Base-by-base conservation (phyloP, 768 basidiomycete genomes). In the Pulveroboletus ravenelii region DNA sequence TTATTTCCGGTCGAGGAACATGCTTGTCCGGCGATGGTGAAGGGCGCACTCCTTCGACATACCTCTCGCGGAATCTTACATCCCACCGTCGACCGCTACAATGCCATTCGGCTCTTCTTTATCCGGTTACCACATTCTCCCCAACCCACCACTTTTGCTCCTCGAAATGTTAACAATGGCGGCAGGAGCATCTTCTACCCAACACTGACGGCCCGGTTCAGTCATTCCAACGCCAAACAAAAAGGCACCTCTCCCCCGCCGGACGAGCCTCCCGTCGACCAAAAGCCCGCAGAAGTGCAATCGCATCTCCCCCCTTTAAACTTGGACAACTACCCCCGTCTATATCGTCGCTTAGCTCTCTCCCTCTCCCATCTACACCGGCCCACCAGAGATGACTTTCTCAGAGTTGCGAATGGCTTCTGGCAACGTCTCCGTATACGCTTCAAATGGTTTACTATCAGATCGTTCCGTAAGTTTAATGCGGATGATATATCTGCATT, bases 381-480 rank as follows among this genome's bases (percentile, higher is more conserved):
- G 34, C 95, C 93, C 1, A 89, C 91, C 0, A 81, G 85, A 38
- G 93, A 96, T 40, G 91, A 97, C 63, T 85, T 98, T 51, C 77
- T 98, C 32, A 81, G 79, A 17, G 86, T 91, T 4, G 85, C 94
- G 4, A 87, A 79, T 29, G 84, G 86, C n/a, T 93, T 94, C 66
- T 93, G 93, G 85, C 81, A 95, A 57, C 82, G 96, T 3, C 67
- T 87, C 20, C 79, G 85, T 18, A 88, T 98, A 58, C 81, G 92
- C n/a, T 91, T 97, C 74, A 93, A 93, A 65, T 99, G 96, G 96
- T 88, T 93, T 57, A 92, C 92, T 10, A 94, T 98, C 60, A 78
- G 90, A 54, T 92, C 90, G 5, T 99, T 96, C 72, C 82, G 95
- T 41, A 85, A 82, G 62, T 99, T 94, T 71, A 93, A 96, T 58